Evolutionary conservation across 2,329 filamentous ascomycete species (phyloP).

Genomic region (Aureobasidium musti): DNA sequence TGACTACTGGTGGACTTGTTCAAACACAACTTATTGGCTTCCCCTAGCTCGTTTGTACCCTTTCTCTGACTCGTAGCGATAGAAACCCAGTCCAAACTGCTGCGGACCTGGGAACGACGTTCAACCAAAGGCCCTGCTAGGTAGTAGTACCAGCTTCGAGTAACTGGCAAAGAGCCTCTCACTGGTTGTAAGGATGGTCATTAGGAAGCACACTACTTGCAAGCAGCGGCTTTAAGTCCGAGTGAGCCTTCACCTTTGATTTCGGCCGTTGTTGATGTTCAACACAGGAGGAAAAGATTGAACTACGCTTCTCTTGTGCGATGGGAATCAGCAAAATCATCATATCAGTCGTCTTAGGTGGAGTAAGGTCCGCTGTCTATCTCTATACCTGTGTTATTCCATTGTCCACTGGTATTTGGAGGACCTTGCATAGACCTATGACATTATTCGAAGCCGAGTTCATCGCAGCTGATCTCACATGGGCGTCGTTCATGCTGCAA

Average conservation of each 20-base stretch:
- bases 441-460: no score
- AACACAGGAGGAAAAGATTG: neutral
- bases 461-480: neutral
- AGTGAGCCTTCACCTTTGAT: no score
- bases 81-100: neutral
- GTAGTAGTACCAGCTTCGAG: neutral
- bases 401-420: no score
- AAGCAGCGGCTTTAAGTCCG: neutral
- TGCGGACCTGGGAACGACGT: neutral
- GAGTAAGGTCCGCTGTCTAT: neutral
- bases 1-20: neutral
- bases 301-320: no score
- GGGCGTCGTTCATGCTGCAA: neutral
- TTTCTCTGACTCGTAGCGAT: neutral
- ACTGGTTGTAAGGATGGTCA: neutral
- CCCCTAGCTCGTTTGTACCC: neutral
- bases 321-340: neutral
- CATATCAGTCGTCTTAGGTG: neutral
- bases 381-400: neutral
- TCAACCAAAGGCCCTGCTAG: no score
- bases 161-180: neutral
- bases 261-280: neutral
- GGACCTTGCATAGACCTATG: no score
- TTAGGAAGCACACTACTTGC: neutral
- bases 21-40: neutral